phyloP scores from a whole-genome alignment of 106 monocot species.

The Chionographis japonica region DNA sequence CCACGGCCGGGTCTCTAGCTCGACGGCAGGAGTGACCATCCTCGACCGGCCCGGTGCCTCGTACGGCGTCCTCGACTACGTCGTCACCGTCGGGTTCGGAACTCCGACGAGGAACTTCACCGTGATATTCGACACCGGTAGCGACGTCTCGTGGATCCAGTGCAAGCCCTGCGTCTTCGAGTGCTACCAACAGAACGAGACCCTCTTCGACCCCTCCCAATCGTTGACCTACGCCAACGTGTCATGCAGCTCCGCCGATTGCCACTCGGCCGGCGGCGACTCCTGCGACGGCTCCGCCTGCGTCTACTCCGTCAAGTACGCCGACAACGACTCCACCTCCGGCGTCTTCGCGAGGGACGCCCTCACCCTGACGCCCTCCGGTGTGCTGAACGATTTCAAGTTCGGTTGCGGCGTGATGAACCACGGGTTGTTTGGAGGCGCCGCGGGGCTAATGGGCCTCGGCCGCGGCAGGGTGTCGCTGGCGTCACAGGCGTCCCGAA shows the following conservation, averaged over 20 bases:
- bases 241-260: conserved; percentile 31
- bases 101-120: conserved; percentile 4
- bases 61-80: conserved; percentile 25
- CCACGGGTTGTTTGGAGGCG: conserved; percentile 38
- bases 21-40: no score
- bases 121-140: conserved; percentile 32
- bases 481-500: conserved; percentile 28
- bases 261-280: conserved; percentile 18
- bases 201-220: conserved; percentile 37
- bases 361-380: conserved; percentile 8
- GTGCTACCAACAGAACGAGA: conserved; percentile 41
- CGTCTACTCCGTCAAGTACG: conserved; percentile 23
- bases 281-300: conserved; percentile 35
- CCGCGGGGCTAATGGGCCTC: conserved; percentile 55
- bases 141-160: conserved; percentile 36
- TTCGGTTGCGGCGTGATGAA: conserved; percentile 54
- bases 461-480: conserved; percentile 31
- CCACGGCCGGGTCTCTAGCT: no score
- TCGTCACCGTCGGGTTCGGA: conserved; percentile 20
- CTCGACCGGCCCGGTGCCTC: conserved; percentile 8
- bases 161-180: conserved; percentile 25
- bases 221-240: conserved; percentile 42
- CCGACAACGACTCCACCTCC: conserved; percentile 27
- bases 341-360: conserved; percentile 36
- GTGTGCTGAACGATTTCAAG: conserved; percentile 6